Percentiles rank a stretch among this genome's conserved stretches.
phyloP scores from a whole-genome alignment of 768 basidiomycete genomes.

The Fibroporia radiculosa region DNA sequence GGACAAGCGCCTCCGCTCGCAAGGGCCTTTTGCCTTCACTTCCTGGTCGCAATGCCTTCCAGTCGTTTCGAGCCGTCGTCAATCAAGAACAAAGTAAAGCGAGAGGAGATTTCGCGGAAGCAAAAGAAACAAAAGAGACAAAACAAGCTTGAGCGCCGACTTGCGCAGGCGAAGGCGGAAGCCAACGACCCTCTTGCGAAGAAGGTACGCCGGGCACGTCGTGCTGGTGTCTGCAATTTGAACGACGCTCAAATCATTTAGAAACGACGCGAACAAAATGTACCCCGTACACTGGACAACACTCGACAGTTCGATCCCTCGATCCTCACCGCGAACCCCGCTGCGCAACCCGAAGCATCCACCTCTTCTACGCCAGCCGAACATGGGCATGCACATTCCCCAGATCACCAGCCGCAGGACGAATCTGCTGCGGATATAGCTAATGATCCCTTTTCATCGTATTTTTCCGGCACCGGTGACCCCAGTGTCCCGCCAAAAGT shows the following conservation, averaged over 20 bases:
- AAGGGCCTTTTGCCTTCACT: not conserved
- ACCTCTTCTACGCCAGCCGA: constrained; percentile 23
- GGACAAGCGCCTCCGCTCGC: not conserved
- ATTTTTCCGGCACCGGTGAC: constrained; percentile 62
- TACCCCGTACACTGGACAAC: constrained; percentile 91
- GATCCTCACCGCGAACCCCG: constrained; percentile 47
- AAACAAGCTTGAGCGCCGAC: constrained; percentile 70
- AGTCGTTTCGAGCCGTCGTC: constrained; percentile 52
- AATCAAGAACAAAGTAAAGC: constrained; percentile 85
- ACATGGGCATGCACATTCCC: constrained; percentile 7
- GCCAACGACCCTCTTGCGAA: constrained; percentile 68
- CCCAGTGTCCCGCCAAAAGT: constrained; percentile 77
- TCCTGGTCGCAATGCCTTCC: constrained; percentile 39
- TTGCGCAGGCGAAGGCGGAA: constrained; percentile 74
- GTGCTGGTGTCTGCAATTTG: not conserved
- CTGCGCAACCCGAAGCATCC: constrained; percentile 21
- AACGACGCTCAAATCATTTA: constrained; percentile 19
- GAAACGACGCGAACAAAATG: constrained; percentile 80
- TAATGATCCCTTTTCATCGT: constrained; percentile 70
- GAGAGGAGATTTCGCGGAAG: constrained; percentile 70
- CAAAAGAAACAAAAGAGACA: constrained; percentile 72
- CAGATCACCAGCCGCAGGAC: constrained; percentile 31
- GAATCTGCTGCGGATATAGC: constrained; percentile 64
- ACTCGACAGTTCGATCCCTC: constrained; percentile 79
- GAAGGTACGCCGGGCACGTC: constrained; percentile 41